Evolutionary conservation across 345 rosid species (phyloP).

Genomic region (Linum lewisii): DNA sequence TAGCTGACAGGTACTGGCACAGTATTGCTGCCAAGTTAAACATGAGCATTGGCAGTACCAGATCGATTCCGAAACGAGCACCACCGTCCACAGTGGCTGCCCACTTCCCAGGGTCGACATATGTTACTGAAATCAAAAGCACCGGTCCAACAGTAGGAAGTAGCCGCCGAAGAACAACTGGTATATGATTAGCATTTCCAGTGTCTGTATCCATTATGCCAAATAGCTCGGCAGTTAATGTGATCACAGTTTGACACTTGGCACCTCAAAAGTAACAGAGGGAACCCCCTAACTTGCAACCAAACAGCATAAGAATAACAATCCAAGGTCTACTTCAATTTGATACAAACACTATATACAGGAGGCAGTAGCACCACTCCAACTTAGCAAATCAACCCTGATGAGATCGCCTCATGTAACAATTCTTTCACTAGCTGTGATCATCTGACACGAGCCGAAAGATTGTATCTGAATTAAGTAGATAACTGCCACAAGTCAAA

Average conservation of each 20-base stretch:
- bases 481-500: too few relatives aligned
- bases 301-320: neutral
- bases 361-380: neutral
- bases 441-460: neutral
- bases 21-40: slow-evolving; percentile 79
- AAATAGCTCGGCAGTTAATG: neutral
- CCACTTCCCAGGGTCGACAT: slow-evolving; percentile 97
- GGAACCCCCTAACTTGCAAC: neutral
- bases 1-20: slow-evolving; percentile 79
- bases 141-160: slow-evolving; percentile 62
- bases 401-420: neutral
- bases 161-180: slow-evolving; percentile 35
- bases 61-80: slow-evolving; percentile 74
- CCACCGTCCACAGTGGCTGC: slow-evolving; percentile 85
- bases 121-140: slow-evolving; percentile 67
- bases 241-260: neutral
- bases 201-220: slow-evolving; percentile 59
- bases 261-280: neutral
- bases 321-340: neutral
- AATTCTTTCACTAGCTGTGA: neutral
- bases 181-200: slow-evolving; percentile 27
- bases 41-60: slow-evolving; percentile 49
- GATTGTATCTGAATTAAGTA: neutral
- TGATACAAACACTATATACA: neutral
- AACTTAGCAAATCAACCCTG: neutral